Evolutionary conservation across 2,329 filamentous ascomycete species (phyloP).

Genomic region (Fusarium sp.): DNA sequence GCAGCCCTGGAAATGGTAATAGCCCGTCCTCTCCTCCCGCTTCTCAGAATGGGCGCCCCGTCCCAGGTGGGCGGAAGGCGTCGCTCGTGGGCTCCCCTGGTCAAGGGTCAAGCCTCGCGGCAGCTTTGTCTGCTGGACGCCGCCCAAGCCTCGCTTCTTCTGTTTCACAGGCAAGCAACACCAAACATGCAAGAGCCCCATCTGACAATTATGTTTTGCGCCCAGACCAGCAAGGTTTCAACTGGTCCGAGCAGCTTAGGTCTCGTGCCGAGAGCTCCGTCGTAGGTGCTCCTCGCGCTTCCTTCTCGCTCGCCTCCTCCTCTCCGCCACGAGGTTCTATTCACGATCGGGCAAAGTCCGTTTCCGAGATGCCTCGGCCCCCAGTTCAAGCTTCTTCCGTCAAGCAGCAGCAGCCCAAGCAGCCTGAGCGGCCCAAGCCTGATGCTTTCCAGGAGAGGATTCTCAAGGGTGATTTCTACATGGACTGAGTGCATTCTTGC

Average conservation of each 20-base stretch:
- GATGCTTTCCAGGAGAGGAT: constrained; percentile 98
- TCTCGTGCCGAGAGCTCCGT: constrained; percentile 87
- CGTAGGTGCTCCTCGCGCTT: constrained; percentile 66
- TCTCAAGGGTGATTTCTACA: constrained; percentile 96
- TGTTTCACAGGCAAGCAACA: constrained; percentile 68
- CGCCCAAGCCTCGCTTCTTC: constrained; percentile 54
- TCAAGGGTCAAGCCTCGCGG: constrained; percentile 50
- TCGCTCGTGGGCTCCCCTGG: constrained; percentile 43
- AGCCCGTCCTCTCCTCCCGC: constrained; percentile 57
- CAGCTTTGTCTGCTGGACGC: constrained; percentile 51
- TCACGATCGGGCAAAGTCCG: constrained; percentile 77
- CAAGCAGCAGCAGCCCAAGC: constrained; percentile 52
- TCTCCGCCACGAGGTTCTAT: constrained; percentile 53
- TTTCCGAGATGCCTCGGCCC: constrained; percentile 71
- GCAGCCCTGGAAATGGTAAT: constrained; percentile 75
- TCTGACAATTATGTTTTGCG: constrained; percentile 73
- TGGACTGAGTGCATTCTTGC: constrained; percentile 75
- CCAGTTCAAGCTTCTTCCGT: constrained; percentile 63
- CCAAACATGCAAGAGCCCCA: constrained; percentile 67
- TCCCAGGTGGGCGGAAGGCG: constrained; percentile 50
- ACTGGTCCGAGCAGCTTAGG: constrained; percentile 96
- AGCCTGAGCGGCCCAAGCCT: constrained; percentile 72
- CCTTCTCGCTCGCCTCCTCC: constrained; percentile 67
- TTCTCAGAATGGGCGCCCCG: constrained; percentile 49
- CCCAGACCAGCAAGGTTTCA: constrained; percentile 88